These are phyloP conservation scores for Hymenoscyphus salicellus DNA, from an alignment of 2,329 filamentous ascomycete species.

Conservation along the genomic window DNA sequence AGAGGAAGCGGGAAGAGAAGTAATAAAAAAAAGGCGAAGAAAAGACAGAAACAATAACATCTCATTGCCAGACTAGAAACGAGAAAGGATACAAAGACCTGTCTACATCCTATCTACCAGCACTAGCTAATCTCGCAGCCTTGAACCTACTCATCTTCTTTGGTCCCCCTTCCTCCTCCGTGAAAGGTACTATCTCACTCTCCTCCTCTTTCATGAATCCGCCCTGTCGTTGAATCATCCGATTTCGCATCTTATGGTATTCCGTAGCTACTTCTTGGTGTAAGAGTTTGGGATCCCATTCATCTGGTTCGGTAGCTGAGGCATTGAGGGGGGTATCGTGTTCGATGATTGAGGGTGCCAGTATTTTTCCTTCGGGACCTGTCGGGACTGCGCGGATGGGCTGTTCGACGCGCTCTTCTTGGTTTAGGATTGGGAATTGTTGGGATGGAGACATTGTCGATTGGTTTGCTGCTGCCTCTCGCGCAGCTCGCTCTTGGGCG, in stretches of 20 bases:
- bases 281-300: constrained; percentile 69
- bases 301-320: constrained; percentile 50
- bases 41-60: too few relatives aligned
- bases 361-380: constrained; percentile 44
- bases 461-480: constrained; percentile 17
- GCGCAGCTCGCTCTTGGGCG: neutral
- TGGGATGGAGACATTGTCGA: constrained; percentile 25
- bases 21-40: neutral
- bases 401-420: constrained; percentile 26
- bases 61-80: too few relatives aligned
- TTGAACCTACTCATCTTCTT: constrained; percentile 71
- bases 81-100: neutral
- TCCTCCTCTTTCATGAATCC: constrained; percentile 73
- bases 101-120: constrained; percentile 43
- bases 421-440: constrained; percentile 29
- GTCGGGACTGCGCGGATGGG: constrained; percentile 29
- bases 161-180: constrained; percentile 60
- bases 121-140: constrained; percentile 61
- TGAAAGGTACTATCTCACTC: constrained; percentile 61
- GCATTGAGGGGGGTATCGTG: constrained; percentile 42
- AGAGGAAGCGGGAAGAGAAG: neutral
- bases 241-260: constrained; percentile 79
- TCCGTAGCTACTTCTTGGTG: constrained; percentile 76
- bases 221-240: constrained; percentile 77
- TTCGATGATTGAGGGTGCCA: constrained; percentile 61